These are phyloP conservation scores for Saposhnikovia divaricata DNA, from an alignment of 129 eudicot species.

Conservation along the genomic window DNA sequence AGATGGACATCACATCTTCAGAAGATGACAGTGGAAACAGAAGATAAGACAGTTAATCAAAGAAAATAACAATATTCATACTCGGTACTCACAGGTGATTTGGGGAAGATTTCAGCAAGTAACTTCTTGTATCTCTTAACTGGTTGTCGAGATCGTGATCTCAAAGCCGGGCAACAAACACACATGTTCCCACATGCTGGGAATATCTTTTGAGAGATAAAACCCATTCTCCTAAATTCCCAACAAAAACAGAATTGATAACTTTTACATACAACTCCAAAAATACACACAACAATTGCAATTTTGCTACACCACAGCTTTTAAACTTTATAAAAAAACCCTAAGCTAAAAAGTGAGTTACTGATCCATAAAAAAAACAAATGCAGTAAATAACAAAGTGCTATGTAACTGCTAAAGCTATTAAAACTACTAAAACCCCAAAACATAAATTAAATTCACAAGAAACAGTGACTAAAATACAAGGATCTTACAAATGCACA, in stretches of 20 bases:
- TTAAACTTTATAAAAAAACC: not conserved
- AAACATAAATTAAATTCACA: not conserved
- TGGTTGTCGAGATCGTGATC: slow-evolving; percentile 90
- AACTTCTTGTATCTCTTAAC: slow-evolving; percentile 91
- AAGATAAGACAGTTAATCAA: not conserved
- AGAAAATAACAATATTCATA: slow-evolving; percentile 7
- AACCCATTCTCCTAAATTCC: slow-evolving; percentile 65
- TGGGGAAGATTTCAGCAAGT: slow-evolving; percentile 82
- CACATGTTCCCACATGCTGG: slow-evolving; percentile 98
- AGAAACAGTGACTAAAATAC: not conserved
- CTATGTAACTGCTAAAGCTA: slow-evolving; percentile 5
- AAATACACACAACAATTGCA: not conserved
- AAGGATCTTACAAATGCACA: not conserved
- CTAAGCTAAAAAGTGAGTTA: not conserved
- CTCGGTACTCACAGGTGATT: slow-evolving; percentile 81
- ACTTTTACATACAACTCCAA: not conserved
- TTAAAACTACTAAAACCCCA: slow-evolving; percentile 2
- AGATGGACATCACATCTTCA: not conserved
- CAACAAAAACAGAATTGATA: not conserved
- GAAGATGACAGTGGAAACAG: not conserved
- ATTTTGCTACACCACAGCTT: not conserved
- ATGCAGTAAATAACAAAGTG: slow-evolving; percentile 3
- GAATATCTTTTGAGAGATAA: slow-evolving; percentile 77
- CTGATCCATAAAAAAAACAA: not conserved
- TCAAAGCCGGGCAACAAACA: slow-evolving; percentile 89